These are phyloP conservation scores for Helichrysum umbraculigerum DNA, from an alignment of 129 eudicot genomes.

Conservation along the genomic window DNA sequence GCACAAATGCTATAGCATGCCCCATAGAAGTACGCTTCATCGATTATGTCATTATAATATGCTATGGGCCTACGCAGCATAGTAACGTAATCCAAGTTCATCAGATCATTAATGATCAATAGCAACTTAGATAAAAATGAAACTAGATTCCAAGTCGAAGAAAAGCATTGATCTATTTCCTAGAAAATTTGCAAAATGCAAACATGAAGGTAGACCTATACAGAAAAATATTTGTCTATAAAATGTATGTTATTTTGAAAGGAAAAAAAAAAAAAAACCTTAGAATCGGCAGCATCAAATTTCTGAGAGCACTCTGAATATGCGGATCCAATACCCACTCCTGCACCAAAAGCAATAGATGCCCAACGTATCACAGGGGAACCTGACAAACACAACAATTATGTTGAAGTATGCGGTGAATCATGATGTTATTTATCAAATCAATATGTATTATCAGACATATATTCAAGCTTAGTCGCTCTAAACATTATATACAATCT, in stretches of 20 bases:
- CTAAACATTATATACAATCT: not conserved
- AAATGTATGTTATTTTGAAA: not conserved
- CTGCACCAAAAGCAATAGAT: slow-evolving; percentile 90
- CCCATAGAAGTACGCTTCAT: not conserved
- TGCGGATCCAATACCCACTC: slow-evolving; percentile 88
- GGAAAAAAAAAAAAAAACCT: slow-evolving; percentile 32
- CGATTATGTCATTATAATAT: not conserved
- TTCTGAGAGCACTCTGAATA: slow-evolving; percentile 74
- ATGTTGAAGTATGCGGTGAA: not conserved
- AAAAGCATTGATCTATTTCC: not conserved
- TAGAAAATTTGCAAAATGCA: not conserved
- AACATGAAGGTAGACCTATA: not conserved
- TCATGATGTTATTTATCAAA: not conserved
- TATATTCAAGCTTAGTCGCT: not conserved
- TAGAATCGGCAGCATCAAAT: slow-evolving; percentile 44
- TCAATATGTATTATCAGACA: not conserved
- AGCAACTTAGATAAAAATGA: not conserved
- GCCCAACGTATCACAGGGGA: slow-evolving; percentile 91
- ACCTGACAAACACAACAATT: slow-evolving; percentile 38
- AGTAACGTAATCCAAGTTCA: not conserved
- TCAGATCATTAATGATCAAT: not conserved
- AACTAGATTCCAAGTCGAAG: not conserved
- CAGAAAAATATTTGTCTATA: not conserved
- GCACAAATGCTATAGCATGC: not conserved
- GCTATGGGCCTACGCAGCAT: not conserved